Percentiles rank a stretch among this genome's conserved stretches.
Conservation (phyloP, 1,284 basidiomycete genomes). For the Ganoderma multipileum region DNA sequence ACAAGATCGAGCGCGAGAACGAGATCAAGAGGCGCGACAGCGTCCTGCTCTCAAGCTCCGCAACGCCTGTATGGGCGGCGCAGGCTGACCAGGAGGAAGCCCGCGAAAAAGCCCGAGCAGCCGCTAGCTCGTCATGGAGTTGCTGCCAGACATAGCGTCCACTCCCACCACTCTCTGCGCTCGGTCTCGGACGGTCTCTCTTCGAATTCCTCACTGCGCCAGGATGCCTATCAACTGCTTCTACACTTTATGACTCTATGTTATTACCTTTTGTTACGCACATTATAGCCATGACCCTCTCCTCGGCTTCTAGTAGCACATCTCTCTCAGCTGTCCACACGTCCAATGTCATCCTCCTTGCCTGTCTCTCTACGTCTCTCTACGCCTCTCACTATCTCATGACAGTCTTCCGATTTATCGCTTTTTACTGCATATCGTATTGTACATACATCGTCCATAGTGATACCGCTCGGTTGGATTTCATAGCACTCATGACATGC, state of each 20-base stretch:
- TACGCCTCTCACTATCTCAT: conserved; percentile 14
- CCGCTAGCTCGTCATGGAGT: conserved; percentile 61
- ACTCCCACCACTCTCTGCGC: background rate
- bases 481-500: conserved; percentile 27
- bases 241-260: conserved; percentile 38
- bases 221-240: conserved; percentile 29
- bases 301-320: conserved; percentile 17
- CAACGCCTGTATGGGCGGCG: conserved; percentile 74
- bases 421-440: conserved; percentile 34
- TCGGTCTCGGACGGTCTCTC: conserved; percentile 18
- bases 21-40: conserved; percentile 80
- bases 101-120: conserved; percentile 64
- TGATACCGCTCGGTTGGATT: conserved; percentile 30
- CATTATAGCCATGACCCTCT: conserved; percentile 30
- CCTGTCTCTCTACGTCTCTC: conserved; percentile 10
- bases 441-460: conserved; percentile 37
- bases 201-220: conserved; percentile 18
- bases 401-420: conserved; percentile 33
- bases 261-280: conserved; percentile 32
- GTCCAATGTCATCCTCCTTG: conserved; percentile 19
- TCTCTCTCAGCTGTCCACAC: conserved; percentile 24
- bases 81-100: conserved; percentile 84
- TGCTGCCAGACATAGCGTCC: conserved; percentile 60
- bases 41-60: conserved; percentile 69
- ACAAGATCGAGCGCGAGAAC: conserved; percentile 80